phyloP scores from a whole-genome alignment of 331 rosid genomes.

The Cydonia oblonga region DNA sequence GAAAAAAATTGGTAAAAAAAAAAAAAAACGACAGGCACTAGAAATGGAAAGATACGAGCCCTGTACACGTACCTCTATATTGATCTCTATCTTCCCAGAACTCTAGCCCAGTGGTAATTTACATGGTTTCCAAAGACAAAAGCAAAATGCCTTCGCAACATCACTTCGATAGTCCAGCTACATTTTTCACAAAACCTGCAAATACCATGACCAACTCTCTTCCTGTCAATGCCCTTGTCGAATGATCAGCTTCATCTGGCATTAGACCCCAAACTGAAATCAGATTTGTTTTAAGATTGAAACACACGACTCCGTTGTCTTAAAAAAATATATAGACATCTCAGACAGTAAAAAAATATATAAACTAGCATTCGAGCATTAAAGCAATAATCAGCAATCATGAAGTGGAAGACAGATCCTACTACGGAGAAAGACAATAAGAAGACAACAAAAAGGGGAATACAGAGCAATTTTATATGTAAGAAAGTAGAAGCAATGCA shows the following conservation, averaged over 20 bases:
- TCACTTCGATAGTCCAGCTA: slow-evolving; percentile 23
- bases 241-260: slow-evolving; percentile 72
- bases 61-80: slow-evolving; percentile 95
- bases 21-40: slow-evolving; percentile 20
- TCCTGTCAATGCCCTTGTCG: slow-evolving; percentile 37
- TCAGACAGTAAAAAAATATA: neutral
- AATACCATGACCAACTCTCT: slow-evolving; percentile 27
- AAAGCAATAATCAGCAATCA: neutral
- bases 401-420: neutral
- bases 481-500: neutral
- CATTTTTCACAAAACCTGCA: slow-evolving; percentile 42
- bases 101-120: slow-evolving; percentile 67
- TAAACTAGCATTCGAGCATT: neutral
- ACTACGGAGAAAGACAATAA: neutral
- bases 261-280: slow-evolving; percentile 12
- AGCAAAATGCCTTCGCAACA: slow-evolving; percentile 25
- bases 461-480: neutral
- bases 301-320: too few species aligned
- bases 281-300: slow-evolving; percentile 6
- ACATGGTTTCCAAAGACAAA: slow-evolving; percentile 49
- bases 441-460: neutral
- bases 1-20: neutral
- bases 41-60: slow-evolving; percentile 55
- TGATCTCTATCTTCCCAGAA: slow-evolving; percentile 54
- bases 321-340: too few species aligned